A percentile compares a stretch with the other conserved stretches of the same genome.
These are phyloP conservation scores for Talaromyces liani DNA, from an alignment of 495 filamentous ascomycete species.

Conservation along the genomic window DNA sequence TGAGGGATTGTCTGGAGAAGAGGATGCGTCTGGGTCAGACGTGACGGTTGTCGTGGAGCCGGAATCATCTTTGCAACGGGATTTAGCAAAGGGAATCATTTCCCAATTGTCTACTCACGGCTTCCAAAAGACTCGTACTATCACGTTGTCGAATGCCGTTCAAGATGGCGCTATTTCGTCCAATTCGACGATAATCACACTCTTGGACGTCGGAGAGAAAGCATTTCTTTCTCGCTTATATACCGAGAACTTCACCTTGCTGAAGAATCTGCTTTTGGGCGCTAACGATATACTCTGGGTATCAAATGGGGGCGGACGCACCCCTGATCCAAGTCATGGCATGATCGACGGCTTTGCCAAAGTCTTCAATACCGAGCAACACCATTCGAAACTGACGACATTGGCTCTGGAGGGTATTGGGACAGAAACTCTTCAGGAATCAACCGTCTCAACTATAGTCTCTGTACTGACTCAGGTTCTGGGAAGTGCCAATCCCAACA, in stretches of 20 bases:
- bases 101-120: not conserved
- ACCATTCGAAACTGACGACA: not conserved
- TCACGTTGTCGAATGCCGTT: not conserved
- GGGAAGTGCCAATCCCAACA: not conserved
- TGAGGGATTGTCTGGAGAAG: not conserved
- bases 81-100: not conserved
- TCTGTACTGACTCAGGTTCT: not conserved
- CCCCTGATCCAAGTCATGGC: not conserved
- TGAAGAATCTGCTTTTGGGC: not conserved
- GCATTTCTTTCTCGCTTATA: not conserved
- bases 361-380: not conserved
- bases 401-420: not conserved
- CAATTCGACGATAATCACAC: not conserved
- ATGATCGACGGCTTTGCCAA: not conserved
- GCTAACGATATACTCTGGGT: not conserved
- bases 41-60: not conserved
- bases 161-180: not conserved
- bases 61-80: not conserved
- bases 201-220: not conserved
- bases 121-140: not conserved
- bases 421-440: not conserved
- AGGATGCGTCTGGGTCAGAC: not conserved
- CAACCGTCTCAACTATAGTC: not conserved
- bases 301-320: not conserved
- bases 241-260: not conserved